Conservation (phyloP, 75 land plant genomes). For the Sequoia sempervirens region DNA sequence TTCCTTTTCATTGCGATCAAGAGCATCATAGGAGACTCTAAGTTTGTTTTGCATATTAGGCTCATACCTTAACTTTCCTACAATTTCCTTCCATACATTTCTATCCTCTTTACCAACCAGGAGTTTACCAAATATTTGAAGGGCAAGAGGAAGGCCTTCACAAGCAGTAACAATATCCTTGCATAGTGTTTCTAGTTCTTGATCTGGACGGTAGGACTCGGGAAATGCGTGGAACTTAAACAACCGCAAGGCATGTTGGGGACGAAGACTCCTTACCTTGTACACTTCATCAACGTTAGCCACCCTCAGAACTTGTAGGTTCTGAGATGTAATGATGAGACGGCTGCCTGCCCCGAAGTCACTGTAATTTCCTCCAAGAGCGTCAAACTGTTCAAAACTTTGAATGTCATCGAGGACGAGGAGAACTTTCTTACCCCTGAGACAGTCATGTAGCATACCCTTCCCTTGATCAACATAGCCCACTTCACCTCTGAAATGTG, state of each 20-base stretch:
- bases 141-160: background rate
- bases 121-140: background rate
- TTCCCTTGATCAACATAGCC: background rate
- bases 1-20: background rate
- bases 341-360: background rate
- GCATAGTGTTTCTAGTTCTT: background rate
- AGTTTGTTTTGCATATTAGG: background rate
- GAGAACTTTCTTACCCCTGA: background rate
- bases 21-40: background rate
- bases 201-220: background rate
- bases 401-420: background rate
- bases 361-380: background rate
- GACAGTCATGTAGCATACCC: background rate
- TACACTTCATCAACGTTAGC: background rate
- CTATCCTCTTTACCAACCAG: background rate
- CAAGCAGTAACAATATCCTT: background rate
- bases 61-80: background rate
- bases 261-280: background rate
- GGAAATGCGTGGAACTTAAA: background rate
- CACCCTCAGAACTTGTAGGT: background rate
- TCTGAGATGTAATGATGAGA: background rate
- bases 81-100: background rate
- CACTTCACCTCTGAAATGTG: background rate
- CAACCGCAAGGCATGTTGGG: background rate
- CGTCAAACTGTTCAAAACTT: background rate